Evolutionary conservation across 23 red algal genomes (phyloP), one percentile per base, ranked within the genome.

Genomic region (Chondrus crispus): DNA sequence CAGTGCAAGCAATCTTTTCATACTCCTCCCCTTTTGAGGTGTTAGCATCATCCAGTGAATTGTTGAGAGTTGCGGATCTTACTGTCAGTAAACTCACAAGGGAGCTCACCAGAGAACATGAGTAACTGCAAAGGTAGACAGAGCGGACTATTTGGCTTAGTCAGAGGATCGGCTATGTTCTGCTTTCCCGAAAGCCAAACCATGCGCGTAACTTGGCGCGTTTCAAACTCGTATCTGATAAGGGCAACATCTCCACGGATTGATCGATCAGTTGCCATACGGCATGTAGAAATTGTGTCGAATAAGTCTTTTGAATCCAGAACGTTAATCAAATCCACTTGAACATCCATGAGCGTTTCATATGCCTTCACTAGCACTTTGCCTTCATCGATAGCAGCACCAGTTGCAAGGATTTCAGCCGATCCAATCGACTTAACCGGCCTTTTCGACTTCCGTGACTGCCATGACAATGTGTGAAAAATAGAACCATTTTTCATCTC

Each of bases 381-480:
- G 7, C 64, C 63, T 43, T 88, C 68, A 38, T 88, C 85, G 36
- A 76, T 76, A 19, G 64, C 64, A 37, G 50, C 85, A 41, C 46
- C 40, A 7, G 85, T 68, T 4, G 85, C 85, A 9, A 88, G 69
- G 20, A 75, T 88, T 73, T 88, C 85, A 7, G 85, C 85, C 10
- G 85, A 36, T 7, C 37, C 40, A 54, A 76, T 62, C n/a, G 5
- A 75, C 33, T 88, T 88, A 3, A 88, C 66, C 19, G 85, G 64
- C 4, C 82, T 5, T 12, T 52, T 48, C 3, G 82, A 88, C 42
- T 80, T 78, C 24, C 79, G 86, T 16, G 11, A 80, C 18, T 10
- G 42, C 86, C 86, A 90, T 26, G 86, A 78, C 6, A 90, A 37
- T 39, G 86, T 29, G 47, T 77, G 73, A 78, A 90, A 90, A 62